Evolutionary conservation across 2,329 filamentous ascomycete species (phyloP), one percentile per base, ranked within the genome.

Genomic region (Sarocladium strictum): DNA sequence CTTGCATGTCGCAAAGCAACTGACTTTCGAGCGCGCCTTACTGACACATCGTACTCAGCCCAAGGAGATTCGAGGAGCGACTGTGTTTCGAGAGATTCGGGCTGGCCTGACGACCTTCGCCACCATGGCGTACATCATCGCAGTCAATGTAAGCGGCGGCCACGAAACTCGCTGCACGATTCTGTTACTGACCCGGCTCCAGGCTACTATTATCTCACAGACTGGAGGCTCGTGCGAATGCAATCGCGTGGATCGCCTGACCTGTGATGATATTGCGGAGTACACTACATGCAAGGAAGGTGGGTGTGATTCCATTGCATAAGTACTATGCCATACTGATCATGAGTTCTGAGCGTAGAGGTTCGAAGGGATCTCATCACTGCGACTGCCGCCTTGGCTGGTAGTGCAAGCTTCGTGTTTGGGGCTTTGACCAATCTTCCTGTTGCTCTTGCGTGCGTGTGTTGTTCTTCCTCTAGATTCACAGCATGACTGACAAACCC

Each of bases 121-220:
- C 54, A 87, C 86, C 2, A 90, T 91, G 89, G 86, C 88, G 14
- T 93, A 92, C 69, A 93, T 94, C 62, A 91, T 94, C 64, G 86
- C 86, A 9, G 84, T 86, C 58, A 85, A 86, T 62, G 81, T 82
- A 59, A 62, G 76, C 62, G 3, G 2, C 19, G 12, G 15, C 62
- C 41, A 19, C 29, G 2, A 37, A 41, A 17, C n/a, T 4, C 7
- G 29, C 5, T 51, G 24, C 23, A 4, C 6, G 6, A 26, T 12
- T n/a, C 10, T 17, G 47, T 17, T 4, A 19, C 21, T 52, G 29
- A 35, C 37, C 3, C 10, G 6, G 3, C 40, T 54, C 59, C 74
- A 94, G 80, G 77, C 84, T 11, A 82, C 81, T 19, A 85, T 96
- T 49, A 80, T 92, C 12, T 81, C 86, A 4, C 81, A 90, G 57